These are phyloP conservation scores for Linaria vulgaris DNA, from an alignment of 257 asterid genomes.

Conservation along the genomic window DNA sequence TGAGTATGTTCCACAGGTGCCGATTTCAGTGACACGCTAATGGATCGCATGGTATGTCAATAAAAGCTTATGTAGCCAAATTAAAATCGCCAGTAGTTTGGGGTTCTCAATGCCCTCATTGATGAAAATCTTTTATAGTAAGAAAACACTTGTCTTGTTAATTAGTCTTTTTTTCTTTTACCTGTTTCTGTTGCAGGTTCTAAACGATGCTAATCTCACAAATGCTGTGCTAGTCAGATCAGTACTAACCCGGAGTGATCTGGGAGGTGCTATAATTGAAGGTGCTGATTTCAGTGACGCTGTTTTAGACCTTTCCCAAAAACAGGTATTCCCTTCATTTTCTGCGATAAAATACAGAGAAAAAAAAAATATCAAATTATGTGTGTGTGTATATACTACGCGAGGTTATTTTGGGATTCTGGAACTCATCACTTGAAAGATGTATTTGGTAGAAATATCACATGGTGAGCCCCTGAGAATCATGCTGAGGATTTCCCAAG, in stretches of 20 bases:
- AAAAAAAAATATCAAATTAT: too few relatives aligned
- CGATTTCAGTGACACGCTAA: slow-evolving; percentile 88
- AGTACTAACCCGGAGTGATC: slow-evolving; percentile 91
- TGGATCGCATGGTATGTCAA: slow-evolving; percentile 92
- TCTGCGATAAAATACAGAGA: too few relatives aligned
- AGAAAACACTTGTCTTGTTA: background rate
- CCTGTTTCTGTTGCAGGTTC: slow-evolving; percentile 47
- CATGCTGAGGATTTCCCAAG: too few relatives aligned
- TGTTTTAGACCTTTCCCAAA: slow-evolving; percentile 76
- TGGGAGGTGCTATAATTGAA: slow-evolving; percentile 78
- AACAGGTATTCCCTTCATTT: slow-evolving; percentile 55
- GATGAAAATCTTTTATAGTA: background rate
- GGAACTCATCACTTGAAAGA: too few relatives aligned
- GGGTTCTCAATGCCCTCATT: too few relatives aligned
- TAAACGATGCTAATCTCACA: slow-evolving; percentile 85
- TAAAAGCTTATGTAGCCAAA: slow-evolving; percentile 1
- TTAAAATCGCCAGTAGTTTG: background rate
- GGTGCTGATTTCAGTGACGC: slow-evolving; percentile 99
- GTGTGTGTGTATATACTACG: too few relatives aligned
- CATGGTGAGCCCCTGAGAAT: too few relatives aligned
- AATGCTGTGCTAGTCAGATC: slow-evolving; percentile 90
- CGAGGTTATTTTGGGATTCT: too few relatives aligned
- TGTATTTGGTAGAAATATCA: too few relatives aligned
- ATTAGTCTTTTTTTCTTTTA: background rate
- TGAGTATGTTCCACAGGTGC: slow-evolving; percentile 56